Base-by-base conservation (phyloP, 169 alveolate genomes). In the Theileria sp. region DNA sequence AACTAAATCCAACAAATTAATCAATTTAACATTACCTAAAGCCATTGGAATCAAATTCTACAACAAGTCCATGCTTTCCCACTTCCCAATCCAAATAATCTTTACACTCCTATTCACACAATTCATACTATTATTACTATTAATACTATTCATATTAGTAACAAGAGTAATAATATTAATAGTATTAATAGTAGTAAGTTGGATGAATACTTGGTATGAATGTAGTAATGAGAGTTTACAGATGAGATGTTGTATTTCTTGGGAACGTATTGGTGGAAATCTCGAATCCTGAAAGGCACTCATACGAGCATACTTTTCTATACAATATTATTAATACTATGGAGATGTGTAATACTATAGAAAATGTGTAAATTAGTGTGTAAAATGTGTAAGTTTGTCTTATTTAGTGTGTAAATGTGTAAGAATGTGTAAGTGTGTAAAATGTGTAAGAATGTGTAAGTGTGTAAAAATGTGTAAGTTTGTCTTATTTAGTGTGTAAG, bases 1-100 rank as follows among this genome's bases (percentile, higher is more conserved):
- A 88, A 64, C 88, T 81, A 30, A 23, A 21, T 8, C n/a, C 25
- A 64, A 7, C 28, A 21, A n/a, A n/a, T 15, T 17, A 44, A 38
- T 13, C 1, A 21, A 2, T 1, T 21, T 26, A 66, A 64, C 5
- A 32, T 15, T 64, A 75, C 88, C 77, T 65, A 62, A 50, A 54
- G 10, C 80, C 79, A 13, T 86, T 73, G 1, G 49, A 19, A 5
- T 74, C 84, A 44, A 88, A 88, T 44, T 64, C 69, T 10, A 88
- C 62, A 34, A 65, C 65, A 19, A 88, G 60, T 4, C 93, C 93
- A 75, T 88, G 93, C 38, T 71, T 88, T 9, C 93, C 93, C 25
- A 88, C 66, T 10, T 49, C 86, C 93, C 93, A 88, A 65, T 88
- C 93, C 26, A 69, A 54, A 13, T 77, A 84, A 78, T 81, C 84